A percentile compares a stretch with the other conserved stretches of the same genome.
phyloP scores from a whole-genome alignment of 1,139 yeast genomes.

The Maudiozyma humilis region DNA sequence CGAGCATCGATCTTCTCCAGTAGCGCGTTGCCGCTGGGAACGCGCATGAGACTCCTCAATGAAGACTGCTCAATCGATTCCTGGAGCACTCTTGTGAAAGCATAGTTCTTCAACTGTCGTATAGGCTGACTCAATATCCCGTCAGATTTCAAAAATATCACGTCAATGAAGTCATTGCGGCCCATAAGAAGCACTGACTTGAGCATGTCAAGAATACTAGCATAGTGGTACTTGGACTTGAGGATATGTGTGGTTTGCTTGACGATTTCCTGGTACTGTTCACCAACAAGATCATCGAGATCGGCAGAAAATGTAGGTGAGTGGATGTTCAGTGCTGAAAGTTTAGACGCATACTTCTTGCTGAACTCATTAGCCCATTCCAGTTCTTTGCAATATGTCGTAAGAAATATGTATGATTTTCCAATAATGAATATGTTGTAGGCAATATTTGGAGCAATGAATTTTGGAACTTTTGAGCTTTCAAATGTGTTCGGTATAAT shows the following conservation, averaged over 20 bases:
- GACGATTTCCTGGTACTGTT: constrained; percentile 52
- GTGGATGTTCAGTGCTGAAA: constrained; percentile 1
- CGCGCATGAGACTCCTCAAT: constrained; percentile 35
- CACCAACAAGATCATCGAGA: constrained; percentile 39
- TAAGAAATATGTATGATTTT: constrained; percentile 61
- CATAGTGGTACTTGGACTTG: constrained; percentile 42
- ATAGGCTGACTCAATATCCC: constrained; percentile 55
- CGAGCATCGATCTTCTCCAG: constrained; percentile 72
- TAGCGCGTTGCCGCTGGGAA: constrained; percentile 33
- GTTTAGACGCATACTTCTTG: constrained; percentile 24
- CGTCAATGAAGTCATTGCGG: constrained; percentile 69
- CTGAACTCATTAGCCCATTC: constrained; percentile 47
- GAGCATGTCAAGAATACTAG: constrained; percentile 51
- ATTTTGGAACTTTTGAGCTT: constrained; percentile 48
- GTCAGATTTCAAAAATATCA: constrained; percentile 51
- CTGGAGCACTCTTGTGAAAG: constrained; percentile 54
- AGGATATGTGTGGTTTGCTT: constrained; percentile 46
- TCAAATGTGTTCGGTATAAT: constrained; percentile 23
- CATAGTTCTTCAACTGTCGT: constrained; percentile 52
- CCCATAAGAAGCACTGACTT: constrained; percentile 64
- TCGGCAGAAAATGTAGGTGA: constrained; percentile 11
- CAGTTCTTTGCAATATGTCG: constrained; percentile 53
- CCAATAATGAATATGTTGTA: constrained; percentile 66
- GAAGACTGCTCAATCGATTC: constrained; percentile 63
- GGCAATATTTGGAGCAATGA: constrained; percentile 43